These are phyloP conservation scores for Trichoderma koningiopsis DNA, from an alignment of 2,329 filamentous ascomycete species.

Conservation along the genomic window DNA sequence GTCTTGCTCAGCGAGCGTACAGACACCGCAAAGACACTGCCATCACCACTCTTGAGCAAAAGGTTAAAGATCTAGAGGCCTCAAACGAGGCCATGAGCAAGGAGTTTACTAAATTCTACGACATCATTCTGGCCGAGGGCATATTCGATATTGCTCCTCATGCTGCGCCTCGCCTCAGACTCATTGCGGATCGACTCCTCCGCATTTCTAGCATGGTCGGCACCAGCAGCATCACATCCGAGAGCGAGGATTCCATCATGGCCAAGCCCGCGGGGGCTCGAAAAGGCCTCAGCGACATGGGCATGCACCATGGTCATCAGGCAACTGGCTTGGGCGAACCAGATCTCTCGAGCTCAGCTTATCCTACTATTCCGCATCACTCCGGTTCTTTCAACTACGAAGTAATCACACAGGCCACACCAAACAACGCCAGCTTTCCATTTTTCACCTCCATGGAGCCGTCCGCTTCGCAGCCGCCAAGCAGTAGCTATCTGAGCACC, in stretches of 20 bases:
- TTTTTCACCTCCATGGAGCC: slow-evolving; percentile 38
- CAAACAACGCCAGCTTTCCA: slow-evolving; percentile 57
- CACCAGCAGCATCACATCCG: slow-evolving; percentile 36
- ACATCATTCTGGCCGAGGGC: slow-evolving; percentile 60
- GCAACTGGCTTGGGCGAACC: neutral
- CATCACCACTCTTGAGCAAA: slow-evolving; percentile 70
- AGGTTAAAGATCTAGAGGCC: slow-evolving; percentile 68
- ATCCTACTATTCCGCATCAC: slow-evolving; percentile 16
- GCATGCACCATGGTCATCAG: slow-evolving; percentile 2
- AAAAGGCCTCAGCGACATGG: slow-evolving; percentile 17
- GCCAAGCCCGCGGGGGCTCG: slow-evolving; percentile 18
- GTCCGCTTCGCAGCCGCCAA: slow-evolving; percentile 27
- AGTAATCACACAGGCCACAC: slow-evolving; percentile 53
- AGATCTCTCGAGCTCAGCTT: neutral
- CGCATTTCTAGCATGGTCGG: slow-evolving; percentile 52
- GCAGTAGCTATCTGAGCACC: slow-evolving; percentile 24
- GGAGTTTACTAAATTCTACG: slow-evolving; percentile 68
- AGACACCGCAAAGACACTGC: slow-evolving; percentile 81
- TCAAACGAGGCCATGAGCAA: slow-evolving; percentile 74
- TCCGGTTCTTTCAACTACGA: slow-evolving; percentile 42
- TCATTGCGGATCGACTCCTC: slow-evolving; percentile 61
- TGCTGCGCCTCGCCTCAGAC: slow-evolving; percentile 59
- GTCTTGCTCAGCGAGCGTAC: slow-evolving; percentile 83
- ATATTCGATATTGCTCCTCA: slow-evolving; percentile 59
- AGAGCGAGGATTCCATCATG: slow-evolving; percentile 19